A percentile compares a stretch with the other conserved stretches of the same genome.
phyloP scores from a whole-genome alignment of 805 yeast genomes.

The Yarrowia deformans region DNA sequence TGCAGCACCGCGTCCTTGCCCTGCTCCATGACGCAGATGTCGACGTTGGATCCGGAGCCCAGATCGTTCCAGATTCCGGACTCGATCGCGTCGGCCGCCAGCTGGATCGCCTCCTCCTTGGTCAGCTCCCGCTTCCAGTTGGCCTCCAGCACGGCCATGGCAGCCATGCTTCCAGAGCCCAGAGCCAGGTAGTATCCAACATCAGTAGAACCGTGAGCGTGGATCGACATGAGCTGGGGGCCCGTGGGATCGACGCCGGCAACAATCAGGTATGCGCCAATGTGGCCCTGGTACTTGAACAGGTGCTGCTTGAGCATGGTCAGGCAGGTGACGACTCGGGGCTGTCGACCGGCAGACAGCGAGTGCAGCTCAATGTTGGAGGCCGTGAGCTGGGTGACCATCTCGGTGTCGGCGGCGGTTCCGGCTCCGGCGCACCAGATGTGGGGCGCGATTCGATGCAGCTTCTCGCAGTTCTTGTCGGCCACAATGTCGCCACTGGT shows the following conservation, averaged over 20 bases:
- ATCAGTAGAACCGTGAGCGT: constrained; percentile 98
- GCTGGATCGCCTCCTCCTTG: constrained; percentile 87
- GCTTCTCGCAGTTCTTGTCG: constrained; percentile 95
- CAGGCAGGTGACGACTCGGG: constrained; percentile 91
- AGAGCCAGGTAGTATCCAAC: constrained; percentile 90
- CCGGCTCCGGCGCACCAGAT: constrained; percentile 99
- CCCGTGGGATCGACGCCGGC: constrained; percentile 98
- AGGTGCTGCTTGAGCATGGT: constrained; percentile 94
- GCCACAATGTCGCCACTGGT: constrained; percentile 97
- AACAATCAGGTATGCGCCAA: constrained; percentile 97
- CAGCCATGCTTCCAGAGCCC: constrained; percentile 97
- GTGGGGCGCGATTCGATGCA: constrained; percentile 86
- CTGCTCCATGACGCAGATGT: constrained; percentile 93
- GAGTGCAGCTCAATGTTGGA: constrained; percentile 92
- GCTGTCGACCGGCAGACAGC: constrained; percentile 80
- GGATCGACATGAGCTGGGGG: constrained; percentile 87
- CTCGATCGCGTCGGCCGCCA: constrained; percentile 91
- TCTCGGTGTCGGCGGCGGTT: constrained; percentile 99
- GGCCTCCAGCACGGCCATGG: constrained; percentile 95
- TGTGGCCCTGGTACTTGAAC: constrained; percentile 95
- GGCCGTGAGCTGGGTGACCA: constrained; percentile 92
- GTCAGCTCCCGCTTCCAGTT: constrained; percentile 81
- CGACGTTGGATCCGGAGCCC: constrained; percentile 98
- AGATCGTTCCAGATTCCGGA: constrained; percentile 99
- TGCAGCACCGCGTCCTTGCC: constrained; percentile 77